Evolutionary conservation across 2,329 filamentous ascomycete species (phyloP).

Genomic region (Fusarium buharicum): DNA sequence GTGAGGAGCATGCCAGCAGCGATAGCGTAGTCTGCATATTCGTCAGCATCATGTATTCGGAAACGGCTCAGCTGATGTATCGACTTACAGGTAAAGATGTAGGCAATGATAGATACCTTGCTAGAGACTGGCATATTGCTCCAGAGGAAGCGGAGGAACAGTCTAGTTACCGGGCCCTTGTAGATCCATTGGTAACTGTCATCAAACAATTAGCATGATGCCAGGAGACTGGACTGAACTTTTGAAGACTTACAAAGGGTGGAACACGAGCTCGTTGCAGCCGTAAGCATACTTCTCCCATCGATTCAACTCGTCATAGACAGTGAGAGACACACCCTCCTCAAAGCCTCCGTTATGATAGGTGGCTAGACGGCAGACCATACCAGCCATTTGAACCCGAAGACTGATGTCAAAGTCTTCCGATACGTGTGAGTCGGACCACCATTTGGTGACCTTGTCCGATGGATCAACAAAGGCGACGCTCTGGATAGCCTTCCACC

Average conservation of each 20-base stretch:
- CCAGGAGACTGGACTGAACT: accelerated
- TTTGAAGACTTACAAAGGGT: conserved; percentile 62
- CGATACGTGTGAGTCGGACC: conserved; percentile 80
- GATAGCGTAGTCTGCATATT: conserved; percentile 67
- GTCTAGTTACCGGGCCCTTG: conserved; percentile 71
- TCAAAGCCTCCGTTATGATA: conserved; percentile 78
- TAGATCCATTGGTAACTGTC: conserved; percentile 62
- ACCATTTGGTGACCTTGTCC: conserved; percentile 71
- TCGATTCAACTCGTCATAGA: conserved; percentile 76
- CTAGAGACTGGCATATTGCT: conserved; percentile 66
- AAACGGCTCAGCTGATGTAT: accelerated
- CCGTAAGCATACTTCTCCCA: conserved; percentile 82
- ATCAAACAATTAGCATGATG: conserved; percentile 3
- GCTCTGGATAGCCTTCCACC: conserved; percentile 63
- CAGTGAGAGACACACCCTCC: conserved; percentile 77
- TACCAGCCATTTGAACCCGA: conserved; percentile 74
- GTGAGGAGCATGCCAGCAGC: conserved; percentile 73
- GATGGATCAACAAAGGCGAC: conserved; percentile 39
- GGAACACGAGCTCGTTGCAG: conserved; percentile 76
- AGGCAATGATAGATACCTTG: conserved; percentile 76
- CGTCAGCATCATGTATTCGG: not conserved
- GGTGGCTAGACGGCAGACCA: conserved; percentile 73
- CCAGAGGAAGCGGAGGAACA: conserved; percentile 51
- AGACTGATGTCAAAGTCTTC: conserved; percentile 83
- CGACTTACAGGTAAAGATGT: conserved; percentile 68